These are phyloP conservation scores for Platismatia glauca DNA, from an alignment of 495 filamentous ascomycete species.

Conservation along the genomic window DNA sequence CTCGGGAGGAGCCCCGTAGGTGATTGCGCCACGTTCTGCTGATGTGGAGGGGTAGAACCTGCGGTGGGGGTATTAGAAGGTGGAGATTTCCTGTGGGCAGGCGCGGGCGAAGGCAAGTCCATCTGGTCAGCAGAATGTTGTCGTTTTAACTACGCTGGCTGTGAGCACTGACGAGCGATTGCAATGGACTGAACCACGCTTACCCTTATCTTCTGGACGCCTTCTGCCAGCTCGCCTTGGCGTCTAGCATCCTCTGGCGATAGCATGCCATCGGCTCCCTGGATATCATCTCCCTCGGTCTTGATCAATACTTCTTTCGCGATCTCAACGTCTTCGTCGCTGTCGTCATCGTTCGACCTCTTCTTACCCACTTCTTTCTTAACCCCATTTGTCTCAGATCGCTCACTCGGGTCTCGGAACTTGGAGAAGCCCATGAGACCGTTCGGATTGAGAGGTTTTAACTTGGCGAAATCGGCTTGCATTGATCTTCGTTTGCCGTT, in stretches of 20 bases:
- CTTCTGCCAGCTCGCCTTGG: constrained; percentile 80
- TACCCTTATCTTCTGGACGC: constrained; percentile 87
- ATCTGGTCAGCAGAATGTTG: constrained; percentile 80
- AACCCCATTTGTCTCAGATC: constrained; percentile 43
- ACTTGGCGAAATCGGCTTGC: constrained; percentile 70
- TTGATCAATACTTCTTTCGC: constrained; percentile 54
- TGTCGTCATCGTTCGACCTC: constrained; percentile 35
- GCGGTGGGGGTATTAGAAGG: constrained; percentile 41
- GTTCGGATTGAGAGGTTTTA: constrained; percentile 72
- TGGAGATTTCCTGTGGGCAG: constrained; percentile 31
- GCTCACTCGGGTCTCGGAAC: constrained; percentile 65
- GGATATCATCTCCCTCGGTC: constrained; percentile 65
- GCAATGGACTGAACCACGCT: constrained; percentile 25
- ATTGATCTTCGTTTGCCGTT: constrained; percentile 62
- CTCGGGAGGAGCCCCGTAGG: constrained; percentile 34
- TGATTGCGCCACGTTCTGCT: constrained; percentile 28
- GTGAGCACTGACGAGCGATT: constrained; percentile 10
- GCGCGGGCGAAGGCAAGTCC: constrained; percentile 36
- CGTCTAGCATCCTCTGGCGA: constrained; percentile 74
- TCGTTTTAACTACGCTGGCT: constrained; percentile 68
- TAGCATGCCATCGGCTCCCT: constrained; percentile 50
- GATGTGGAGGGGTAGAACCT: constrained; percentile 35
- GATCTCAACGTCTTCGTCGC: constrained; percentile 66
- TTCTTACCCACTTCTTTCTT: constrained; percentile 39
- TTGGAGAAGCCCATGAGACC: constrained; percentile 83